Evolutionary conservation across 306 rosid species (phyloP).

Genomic region (Acacia crassicarpa): DNA sequence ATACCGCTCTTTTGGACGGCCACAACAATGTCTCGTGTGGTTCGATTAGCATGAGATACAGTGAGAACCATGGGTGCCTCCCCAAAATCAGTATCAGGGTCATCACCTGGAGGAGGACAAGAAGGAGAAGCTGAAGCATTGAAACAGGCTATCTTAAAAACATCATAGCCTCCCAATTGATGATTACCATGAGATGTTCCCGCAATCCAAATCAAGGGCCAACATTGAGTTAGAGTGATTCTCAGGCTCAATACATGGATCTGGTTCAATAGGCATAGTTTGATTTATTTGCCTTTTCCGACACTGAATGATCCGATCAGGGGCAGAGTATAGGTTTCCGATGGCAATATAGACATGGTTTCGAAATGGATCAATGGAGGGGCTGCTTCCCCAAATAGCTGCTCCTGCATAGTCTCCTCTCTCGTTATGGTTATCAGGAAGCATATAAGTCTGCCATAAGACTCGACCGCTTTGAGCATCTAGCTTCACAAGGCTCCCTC

Average conservation of each 20-base stretch:
- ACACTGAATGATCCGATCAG: constrained; percentile 39
- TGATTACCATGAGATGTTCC: constrained; percentile 54
- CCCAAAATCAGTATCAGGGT: constrained; percentile 49
- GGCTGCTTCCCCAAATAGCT: constrained; percentile 80
- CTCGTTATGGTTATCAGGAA: constrained; percentile 49
- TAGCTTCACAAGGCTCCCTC: constrained; percentile 51
- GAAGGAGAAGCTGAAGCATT: background rate
- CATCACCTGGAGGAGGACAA: background rate
- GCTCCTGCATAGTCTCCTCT: constrained; percentile 55
- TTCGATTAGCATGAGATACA: constrained; percentile 5
- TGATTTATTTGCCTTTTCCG: constrained; percentile 50
- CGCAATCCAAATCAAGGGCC: constrained; percentile 60
- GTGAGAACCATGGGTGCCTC: constrained; percentile 54
- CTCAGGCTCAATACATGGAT: constrained; percentile 58
- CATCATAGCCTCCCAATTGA: constrained; percentile 76
- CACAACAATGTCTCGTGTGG: constrained; percentile 39
- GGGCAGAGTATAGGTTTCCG: constrained; percentile 63
- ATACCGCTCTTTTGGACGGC: constrained; percentile 60
- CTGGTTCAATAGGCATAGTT: constrained; percentile 39
- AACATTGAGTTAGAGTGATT: constrained; percentile 61
- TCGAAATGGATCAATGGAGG: constrained; percentile 52
- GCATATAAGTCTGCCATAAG: constrained; percentile 60
- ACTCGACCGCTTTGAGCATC: constrained; percentile 39
- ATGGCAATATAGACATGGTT: constrained; percentile 60
- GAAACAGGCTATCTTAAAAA: background rate